phyloP scores from a whole-genome alignment of 2,329 filamentous ascomycete genomes.

The Cladorrhinum sp. region DNA sequence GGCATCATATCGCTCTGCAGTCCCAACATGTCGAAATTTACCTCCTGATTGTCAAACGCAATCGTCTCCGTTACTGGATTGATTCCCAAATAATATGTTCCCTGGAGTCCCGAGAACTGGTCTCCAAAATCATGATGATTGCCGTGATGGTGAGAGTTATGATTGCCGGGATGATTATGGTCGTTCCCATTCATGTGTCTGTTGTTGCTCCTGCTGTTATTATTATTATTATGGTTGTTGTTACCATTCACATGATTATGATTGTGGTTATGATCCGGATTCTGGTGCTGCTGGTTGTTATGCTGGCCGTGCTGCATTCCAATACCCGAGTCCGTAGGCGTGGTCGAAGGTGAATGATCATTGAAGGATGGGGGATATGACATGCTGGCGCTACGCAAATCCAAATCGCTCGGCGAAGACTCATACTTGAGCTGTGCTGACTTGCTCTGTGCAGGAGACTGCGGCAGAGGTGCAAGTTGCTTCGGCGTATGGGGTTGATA shows the following conservation, averaged over 20 bases:
- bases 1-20: conserved; percentile 64
- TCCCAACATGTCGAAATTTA: conserved; percentile 68
- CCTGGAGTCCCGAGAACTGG: conserved; percentile 22
- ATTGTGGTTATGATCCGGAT: conserved; percentile 6
- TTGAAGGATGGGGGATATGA: conserved; percentile 42
- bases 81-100: conserved; percentile 34
- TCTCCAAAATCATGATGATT: conserved; percentile 29
- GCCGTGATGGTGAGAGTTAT: conserved; percentile 6
- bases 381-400: conserved; percentile 37
- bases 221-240: conserved; percentile 9
- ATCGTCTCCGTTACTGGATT: conserved; percentile 47
- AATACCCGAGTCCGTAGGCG: conserved; percentile 36
- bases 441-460: conserved; percentile 25
- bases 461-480: conserved; percentile 26
- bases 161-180: conserved; percentile 19
- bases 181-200: conserved; percentile 8
- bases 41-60: conserved; percentile 73
- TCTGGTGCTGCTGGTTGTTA: conserved; percentile 11
- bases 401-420: conserved; percentile 32
- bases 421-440: conserved; percentile 25
- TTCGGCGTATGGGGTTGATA: conserved; percentile 39
- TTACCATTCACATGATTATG: neutral
- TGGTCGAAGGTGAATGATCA: conserved; percentile 42
- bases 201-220: conserved; percentile 11
- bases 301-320: conserved; percentile 17